Evolutionary conservation across 2,329 filamentous ascomycete species (phyloP).

Genomic region (Neopestalotiopsis sp.): DNA sequence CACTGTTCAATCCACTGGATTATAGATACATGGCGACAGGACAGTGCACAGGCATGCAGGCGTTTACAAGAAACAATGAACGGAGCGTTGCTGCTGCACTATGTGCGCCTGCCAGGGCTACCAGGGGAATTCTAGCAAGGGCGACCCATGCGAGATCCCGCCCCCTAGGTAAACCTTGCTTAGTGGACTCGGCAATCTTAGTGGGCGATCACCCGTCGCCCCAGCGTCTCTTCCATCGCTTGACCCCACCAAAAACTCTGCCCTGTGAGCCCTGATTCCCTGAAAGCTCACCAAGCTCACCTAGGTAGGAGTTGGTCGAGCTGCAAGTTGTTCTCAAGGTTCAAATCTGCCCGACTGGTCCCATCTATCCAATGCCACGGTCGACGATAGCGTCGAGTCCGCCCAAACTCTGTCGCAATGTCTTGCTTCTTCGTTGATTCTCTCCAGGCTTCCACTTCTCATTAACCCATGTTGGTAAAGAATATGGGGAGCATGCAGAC

Average conservation of each 20-base stretch:
- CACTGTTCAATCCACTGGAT: too few species aligned
- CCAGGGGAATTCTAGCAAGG: background rate
- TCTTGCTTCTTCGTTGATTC: background rate
- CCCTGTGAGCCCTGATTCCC: background rate
- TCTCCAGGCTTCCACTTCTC: background rate
- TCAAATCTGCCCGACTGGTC: background rate
- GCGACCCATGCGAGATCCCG: conserved; percentile 12
- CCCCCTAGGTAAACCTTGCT: conserved; percentile 10
- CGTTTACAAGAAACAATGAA: conserved; percentile 1
- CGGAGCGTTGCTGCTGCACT: background rate
- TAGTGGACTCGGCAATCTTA: conserved; percentile 14
- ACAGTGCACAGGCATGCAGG: background rate
- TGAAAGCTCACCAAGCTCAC: background rate
- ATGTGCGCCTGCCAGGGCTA: background rate
- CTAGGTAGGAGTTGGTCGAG: background rate
- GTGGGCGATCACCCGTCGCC: conserved; percentile 12
- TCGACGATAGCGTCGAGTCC: background rate
- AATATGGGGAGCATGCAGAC: background rate
- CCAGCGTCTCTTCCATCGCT: background rate
- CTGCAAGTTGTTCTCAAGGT: background rate
- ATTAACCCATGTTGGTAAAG: background rate
- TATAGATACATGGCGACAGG: background rate
- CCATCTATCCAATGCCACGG: background rate
- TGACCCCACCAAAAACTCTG: conserved; percentile 2
- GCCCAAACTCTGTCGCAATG: background rate